Conservation (phyloP, 345 rosid genomes). For the Salix brachista region DNA sequence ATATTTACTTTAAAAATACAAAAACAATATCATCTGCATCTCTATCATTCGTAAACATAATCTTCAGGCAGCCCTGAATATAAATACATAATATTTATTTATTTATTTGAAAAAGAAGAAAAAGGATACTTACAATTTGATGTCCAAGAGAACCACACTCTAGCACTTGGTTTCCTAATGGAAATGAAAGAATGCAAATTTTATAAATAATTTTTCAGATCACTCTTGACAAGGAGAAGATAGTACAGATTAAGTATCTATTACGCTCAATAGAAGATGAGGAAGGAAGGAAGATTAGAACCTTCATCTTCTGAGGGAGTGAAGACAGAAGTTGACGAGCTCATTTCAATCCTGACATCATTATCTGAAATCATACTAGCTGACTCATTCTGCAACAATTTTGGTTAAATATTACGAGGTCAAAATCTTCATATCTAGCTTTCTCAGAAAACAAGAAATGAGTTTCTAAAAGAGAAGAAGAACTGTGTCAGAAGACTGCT, state of each 20-base stretch:
- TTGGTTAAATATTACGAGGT: slow-evolving; percentile 10
- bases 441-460: neutral
- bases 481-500: too few species aligned
- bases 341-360: slow-evolving; percentile 13
- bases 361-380: slow-evolving; percentile 21
- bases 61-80: too few species aligned
- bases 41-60: neutral
- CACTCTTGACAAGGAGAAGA: neutral
- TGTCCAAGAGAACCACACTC: slow-evolving; percentile 25
- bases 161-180: slow-evolving; percentile 15
- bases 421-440: neutral
- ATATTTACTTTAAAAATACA: too few species aligned
- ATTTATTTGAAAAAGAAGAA: neutral
- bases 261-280: too few species aligned
- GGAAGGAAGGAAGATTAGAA: neutral
- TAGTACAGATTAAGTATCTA: too few species aligned
- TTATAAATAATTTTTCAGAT: neutral
- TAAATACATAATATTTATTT: too few species aligned
- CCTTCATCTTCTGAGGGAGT: slow-evolving; percentile 18
- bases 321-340: slow-evolving; percentile 16
- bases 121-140: slow-evolving; percentile 36
- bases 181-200: slow-evolving; percentile 22
- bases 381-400: slow-evolving; percentile 32
- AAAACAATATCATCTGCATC: too few species aligned
- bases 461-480: too few species aligned